These are phyloP conservation scores for Penicillium coprophilum DNA, from an alignment of 495 filamentous ascomycete genomes.

Conservation along the genomic window DNA sequence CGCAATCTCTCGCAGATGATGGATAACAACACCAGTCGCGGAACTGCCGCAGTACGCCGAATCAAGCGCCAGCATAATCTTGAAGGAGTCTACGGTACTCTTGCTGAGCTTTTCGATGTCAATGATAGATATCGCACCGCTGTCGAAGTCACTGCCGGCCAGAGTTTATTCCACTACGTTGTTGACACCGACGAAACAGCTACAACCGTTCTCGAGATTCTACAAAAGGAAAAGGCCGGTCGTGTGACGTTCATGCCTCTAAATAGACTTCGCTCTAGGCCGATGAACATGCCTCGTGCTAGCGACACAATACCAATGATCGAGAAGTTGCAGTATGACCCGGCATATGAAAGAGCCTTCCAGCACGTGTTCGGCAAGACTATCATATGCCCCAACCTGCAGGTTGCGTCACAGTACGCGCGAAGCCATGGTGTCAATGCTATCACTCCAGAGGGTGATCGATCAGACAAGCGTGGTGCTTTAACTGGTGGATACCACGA, in stretches of 20 bases:
- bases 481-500: conserved; percentile 93
- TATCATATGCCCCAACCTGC: conserved; percentile 86
- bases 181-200: conserved; percentile 91
- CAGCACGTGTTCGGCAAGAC: conserved; percentile 94
- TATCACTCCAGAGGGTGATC: conserved; percentile 92
- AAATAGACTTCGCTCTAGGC: conserved; percentile 67
- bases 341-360: conserved; percentile 77
- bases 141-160: conserved; percentile 89
- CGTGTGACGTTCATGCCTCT: conserved; percentile 94
- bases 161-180: conserved; percentile 93
- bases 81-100: conserved; percentile 85
- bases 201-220: conserved; percentile 71
- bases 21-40: conserved; percentile 82
- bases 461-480: conserved; percentile 88
- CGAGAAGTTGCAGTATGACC: conserved; percentile 78
- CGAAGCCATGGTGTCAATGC: conserved; percentile 86
- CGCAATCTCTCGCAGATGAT: conserved; percentile 76
- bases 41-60: conserved; percentile 76
- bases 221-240: conserved; percentile 78
- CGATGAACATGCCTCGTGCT: conserved; percentile 74
- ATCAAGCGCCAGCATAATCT: conserved; percentile 76
- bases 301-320: conserved; percentile 86
- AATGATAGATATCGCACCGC: conserved; percentile 82
- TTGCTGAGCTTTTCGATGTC: conserved; percentile 88
- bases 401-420: conserved; percentile 83